Conservation (phyloP, 257 asterid genomes). For the Jacaranda mimosifolia region DNA sequence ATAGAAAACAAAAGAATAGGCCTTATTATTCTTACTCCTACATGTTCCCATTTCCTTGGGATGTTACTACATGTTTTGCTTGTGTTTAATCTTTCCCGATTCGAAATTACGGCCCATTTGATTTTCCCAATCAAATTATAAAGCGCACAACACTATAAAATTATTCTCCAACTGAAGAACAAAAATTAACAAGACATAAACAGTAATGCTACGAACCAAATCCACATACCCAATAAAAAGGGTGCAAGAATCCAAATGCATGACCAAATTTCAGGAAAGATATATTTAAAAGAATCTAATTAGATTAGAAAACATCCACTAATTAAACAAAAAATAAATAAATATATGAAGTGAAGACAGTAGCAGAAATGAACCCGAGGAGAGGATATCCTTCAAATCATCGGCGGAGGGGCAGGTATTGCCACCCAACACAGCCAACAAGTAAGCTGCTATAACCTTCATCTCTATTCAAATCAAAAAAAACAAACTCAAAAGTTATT, state of each 20-base stretch:
- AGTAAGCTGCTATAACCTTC: slow-evolving; percentile 62
- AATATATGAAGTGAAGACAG: neutral
- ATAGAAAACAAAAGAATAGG: too few species aligned
- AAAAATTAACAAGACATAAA: neutral
- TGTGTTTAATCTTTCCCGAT: too few species aligned
- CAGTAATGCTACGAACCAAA: neutral
- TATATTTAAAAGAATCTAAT: neutral
- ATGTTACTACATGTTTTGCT: too few species aligned
- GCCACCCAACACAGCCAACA: slow-evolving; percentile 69
- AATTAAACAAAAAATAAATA: neutral
- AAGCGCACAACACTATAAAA: neutral
- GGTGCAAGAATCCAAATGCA: neutral
- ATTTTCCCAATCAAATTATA: neutral
- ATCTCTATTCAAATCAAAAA: slow-evolving; percentile 40
- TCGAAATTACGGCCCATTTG: too few species aligned
- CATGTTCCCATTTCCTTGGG: too few species aligned
- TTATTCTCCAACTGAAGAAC: neutral
- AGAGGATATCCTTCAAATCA: slow-evolving; percentile 50
- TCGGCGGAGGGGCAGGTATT: slow-evolving; percentile 53
- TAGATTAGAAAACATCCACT: neutral
- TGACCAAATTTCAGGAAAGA: neutral
- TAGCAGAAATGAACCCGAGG: slow-evolving; percentile 40
- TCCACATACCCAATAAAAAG: neutral
- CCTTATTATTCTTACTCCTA: too few species aligned
- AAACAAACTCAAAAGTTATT: too few species aligned